These are phyloP conservation scores for Tuber aestivum DNA, from an alignment of 495 filamentous ascomycete genomes.

Conservation along the genomic window DNA sequence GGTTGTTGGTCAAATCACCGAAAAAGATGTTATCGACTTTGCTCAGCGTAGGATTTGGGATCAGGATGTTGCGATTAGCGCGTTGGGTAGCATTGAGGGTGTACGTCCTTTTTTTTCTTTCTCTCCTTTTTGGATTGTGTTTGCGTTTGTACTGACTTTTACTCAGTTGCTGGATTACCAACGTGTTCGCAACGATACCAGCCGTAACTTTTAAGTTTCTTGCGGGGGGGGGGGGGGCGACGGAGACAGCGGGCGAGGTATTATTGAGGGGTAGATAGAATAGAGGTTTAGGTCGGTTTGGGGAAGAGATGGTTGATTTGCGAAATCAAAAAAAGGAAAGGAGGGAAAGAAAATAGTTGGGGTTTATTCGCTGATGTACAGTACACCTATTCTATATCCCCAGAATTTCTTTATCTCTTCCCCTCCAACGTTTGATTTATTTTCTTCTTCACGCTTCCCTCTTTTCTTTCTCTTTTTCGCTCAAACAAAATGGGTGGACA, in stretches of 20 bases:
- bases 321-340: constrained; percentile 38
- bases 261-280: constrained; percentile 38
- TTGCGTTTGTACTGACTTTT: constrained; percentile 12
- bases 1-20: constrained; percentile 76
- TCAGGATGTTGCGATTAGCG: constrained; percentile 87
- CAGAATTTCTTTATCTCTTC: not conserved
- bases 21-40: constrained; percentile 96
- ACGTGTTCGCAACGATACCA: constrained; percentile 82
- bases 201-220: constrained; percentile 56
- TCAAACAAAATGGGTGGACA: not conserved
- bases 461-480: not conserved
- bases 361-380: not conserved
- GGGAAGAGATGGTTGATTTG: constrained; percentile 47
- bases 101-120: constrained; percentile 43
- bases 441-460: not conserved
- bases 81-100: constrained; percentile 87
- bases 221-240: not conserved
- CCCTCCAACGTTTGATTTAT: not conserved
- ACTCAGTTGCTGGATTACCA: constrained; percentile 68
- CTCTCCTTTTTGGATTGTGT: not conserved
- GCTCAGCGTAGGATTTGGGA: constrained; percentile 90
- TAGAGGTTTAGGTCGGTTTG: constrained; percentile 40
- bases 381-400: constrained; percentile 2
- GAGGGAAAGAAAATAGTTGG: not conserved
- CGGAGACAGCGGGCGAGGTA: not conserved